These are phyloP conservation scores for Taiozyma sp. DNA, from an alignment of 1,139 yeast genomes.

Conservation along the genomic window DNA sequence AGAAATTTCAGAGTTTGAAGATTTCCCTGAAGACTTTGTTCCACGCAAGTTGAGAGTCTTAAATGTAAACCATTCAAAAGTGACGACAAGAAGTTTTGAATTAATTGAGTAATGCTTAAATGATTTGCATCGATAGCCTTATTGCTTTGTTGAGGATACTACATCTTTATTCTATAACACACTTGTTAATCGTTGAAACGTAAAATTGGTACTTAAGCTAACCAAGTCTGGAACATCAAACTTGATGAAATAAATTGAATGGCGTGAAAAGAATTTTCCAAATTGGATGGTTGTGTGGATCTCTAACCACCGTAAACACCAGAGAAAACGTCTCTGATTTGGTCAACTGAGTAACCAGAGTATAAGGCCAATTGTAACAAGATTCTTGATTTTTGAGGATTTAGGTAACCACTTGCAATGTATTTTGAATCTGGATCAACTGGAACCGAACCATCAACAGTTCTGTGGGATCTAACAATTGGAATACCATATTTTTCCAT, in stretches of 20 bases:
- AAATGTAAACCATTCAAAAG: no score
- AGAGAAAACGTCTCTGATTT: constrained; percentile 43
- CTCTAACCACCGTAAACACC: constrained; percentile 40
- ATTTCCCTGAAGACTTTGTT: background rate
- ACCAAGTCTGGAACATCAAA: background rate
- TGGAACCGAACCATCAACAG: constrained; percentile 47
- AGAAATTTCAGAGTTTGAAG: background rate
- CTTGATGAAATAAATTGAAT: background rate
- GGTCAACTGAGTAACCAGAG: constrained; percentile 34
- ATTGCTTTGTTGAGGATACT: no score
- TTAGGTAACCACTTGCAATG: constrained; percentile 52
- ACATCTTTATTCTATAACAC: no score
- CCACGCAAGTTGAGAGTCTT: background rate
- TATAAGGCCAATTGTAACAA: constrained; percentile 51
- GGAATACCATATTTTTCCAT: constrained; percentile 34
- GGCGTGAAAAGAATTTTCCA: background rate
- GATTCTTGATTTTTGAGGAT: constrained; percentile 53
- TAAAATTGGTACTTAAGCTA: no score
- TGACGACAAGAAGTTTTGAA: no score
- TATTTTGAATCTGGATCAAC: constrained; percentile 28
- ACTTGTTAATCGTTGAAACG: no score
- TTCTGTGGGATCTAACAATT: constrained; percentile 46
- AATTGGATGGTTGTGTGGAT: background rate
- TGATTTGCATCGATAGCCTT: no score
- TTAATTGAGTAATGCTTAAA: no score